Conservation (phyloP, 2,329 filamentous ascomycete genomes). For the Sphaerulina musiva region DNA sequence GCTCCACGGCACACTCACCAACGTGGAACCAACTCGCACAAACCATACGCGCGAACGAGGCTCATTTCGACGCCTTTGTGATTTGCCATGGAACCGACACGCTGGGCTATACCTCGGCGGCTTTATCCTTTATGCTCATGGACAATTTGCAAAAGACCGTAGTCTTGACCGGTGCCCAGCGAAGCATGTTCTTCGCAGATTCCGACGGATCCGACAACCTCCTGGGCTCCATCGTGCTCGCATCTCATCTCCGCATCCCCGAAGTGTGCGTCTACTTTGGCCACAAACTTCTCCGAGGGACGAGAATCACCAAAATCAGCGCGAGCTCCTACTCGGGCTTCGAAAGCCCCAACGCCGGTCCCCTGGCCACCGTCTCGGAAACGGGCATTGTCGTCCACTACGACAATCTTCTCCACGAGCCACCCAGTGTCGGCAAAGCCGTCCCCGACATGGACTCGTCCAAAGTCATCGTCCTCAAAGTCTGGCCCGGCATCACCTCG, state of each 20-base stretch:
- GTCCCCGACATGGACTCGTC: constrained; percentile 62
- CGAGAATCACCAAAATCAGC: constrained; percentile 80
- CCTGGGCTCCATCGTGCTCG: constrained; percentile 78
- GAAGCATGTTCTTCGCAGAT: constrained; percentile 83
- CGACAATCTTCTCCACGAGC: constrained; percentile 35
- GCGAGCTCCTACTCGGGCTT: constrained; percentile 83
- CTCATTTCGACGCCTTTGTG: constrained; percentile 82
- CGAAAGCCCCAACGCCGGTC: constrained; percentile 76
- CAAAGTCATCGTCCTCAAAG: constrained; percentile 82
- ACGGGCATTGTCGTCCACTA: constrained; percentile 48
- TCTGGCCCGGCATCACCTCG: constrained; percentile 90
- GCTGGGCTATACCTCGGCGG: constrained; percentile 78
- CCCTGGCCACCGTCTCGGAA: constrained; percentile 62
- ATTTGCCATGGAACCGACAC: constrained; percentile 88
- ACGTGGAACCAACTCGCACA: constrained; percentile 81
- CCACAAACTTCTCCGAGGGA: constrained; percentile 81
- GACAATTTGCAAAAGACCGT: constrained; percentile 80
- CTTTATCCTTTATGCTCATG: constrained; percentile 86
- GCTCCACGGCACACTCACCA: constrained; percentile 77
- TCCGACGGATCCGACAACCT: constrained; percentile 89
- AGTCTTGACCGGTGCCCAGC: constrained; percentile 64
- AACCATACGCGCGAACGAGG: constrained; percentile 77
- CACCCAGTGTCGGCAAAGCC: constrained; percentile 9
- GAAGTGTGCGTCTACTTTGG: constrained; percentile 94
- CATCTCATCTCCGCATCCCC: constrained; percentile 85